Conservation (phyloP, 176 grass and related monocot genomes). For the Oryza longistaminata region DNA sequence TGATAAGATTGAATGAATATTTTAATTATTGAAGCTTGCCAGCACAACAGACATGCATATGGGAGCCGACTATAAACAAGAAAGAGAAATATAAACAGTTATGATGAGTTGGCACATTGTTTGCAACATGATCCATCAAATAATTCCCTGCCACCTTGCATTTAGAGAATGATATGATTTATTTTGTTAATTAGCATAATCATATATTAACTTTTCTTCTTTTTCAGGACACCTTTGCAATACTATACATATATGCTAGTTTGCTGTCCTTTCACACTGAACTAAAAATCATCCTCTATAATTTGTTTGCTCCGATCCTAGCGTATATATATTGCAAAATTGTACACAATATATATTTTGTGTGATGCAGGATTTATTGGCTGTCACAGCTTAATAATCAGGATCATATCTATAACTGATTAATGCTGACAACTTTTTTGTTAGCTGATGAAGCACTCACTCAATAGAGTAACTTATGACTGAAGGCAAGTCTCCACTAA, state of each 20-base stretch:
- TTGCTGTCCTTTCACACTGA: background rate
- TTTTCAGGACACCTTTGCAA: background rate
- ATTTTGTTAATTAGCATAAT: background rate
- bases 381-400: background rate
- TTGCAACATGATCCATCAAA: constrained; percentile 34
- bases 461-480: background rate
- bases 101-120: constrained; percentile 47
- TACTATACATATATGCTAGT: background rate
- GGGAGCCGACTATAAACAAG: constrained; percentile 16
- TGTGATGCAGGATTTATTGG: background rate
- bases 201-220: background rate
- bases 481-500: background rate
- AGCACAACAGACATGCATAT: constrained; percentile 26
- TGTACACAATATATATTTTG: background rate
- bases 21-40: constrained; percentile 16
- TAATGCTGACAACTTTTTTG: constrained; percentile 1
- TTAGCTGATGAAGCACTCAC: background rate
- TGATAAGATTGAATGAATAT: background rate
- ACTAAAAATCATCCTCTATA: background rate
- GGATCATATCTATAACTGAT: background rate
- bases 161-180: background rate
- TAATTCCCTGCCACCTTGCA: constrained; percentile 36
- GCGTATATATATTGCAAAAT: background rate
- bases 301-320: background rate
- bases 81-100: constrained; percentile 29